These are phyloP conservation scores for Logfia minima DNA, from an alignment of 129 eudicot species.

Conservation along the genomic window DNA sequence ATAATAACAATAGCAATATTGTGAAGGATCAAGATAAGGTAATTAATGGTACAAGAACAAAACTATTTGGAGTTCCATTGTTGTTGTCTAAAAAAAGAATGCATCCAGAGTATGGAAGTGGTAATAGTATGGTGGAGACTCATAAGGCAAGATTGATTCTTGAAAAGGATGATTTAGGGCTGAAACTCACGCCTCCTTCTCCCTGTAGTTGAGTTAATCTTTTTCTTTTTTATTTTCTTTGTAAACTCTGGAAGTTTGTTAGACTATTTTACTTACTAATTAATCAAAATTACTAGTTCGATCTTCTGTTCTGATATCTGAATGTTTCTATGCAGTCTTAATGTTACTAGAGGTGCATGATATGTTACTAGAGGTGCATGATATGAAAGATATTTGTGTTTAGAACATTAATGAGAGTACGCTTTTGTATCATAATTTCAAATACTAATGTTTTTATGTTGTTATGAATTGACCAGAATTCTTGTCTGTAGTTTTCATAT, in stretches of 20 bases:
- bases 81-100: conserved; percentile 72
- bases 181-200: conserved; percentile 95
- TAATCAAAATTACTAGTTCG: conserved; percentile 11
- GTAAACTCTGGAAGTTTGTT: conserved; percentile 17
- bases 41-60: conserved; percentile 30
- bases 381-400: no score
- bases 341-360: no score
- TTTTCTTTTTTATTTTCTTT: not conserved
- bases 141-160: conserved; percentile 69
- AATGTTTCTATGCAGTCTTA: conserved; percentile 44
- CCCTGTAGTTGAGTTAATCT: conserved; percentile 34
- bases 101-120: conserved; percentile 48
- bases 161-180: conserved; percentile 81
- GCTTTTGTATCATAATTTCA: no score
- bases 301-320: conserved; percentile 34
- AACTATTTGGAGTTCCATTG: conserved; percentile 77
- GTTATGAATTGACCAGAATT: no score
- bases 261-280: conserved; percentile 15
- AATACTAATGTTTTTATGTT: no score
- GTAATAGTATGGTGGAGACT: conserved; percentile 36
- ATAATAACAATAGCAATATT: conserved; percentile 11
- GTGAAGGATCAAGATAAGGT: conserved; percentile 27
- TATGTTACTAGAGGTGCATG: no score
- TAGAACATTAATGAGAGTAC: no score
- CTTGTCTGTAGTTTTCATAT: no score